Evolutionary conservation across 257 asterid genomes (phyloP), one percentile per base, ranked within the genome.

Genomic region (Solanum lignicaule): DNA sequence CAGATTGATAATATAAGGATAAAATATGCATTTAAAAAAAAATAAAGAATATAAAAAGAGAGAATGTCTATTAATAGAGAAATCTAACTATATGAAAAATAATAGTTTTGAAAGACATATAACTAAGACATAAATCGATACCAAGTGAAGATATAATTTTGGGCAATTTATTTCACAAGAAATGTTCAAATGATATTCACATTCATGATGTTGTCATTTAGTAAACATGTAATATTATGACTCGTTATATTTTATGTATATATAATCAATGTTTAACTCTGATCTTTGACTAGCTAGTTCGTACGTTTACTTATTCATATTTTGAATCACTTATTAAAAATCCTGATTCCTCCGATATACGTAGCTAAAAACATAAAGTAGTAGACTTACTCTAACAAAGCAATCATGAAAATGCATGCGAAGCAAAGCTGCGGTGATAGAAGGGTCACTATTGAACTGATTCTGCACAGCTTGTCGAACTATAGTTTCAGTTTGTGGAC

Each of bases 351-450:
- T 55, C 4, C 10, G 1, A 39, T 39, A 39, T 39, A 39, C 0
- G 4, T 39, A 9, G n/a, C 65, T 55, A 55, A 18, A 55, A 55
- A 18, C 9, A 18, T 55, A 55, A 55, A 1, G n/a, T 78, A 78
- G n/a, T 78, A 78, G n/a, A 43, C 85, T 88, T 92, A 94, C 98
- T 83, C 90, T 83, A 20, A 95, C 98, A 66, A 96, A 93, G 90
- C 99, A 96, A 88, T 96, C 98, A 31, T 96, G 99, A 32, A 96
- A 96, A 89, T 96, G 94, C 98, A 96, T 91, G 72, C 99, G 90
- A 78, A 96, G 98, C 92, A 96, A 89, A 10, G 98, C 98, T 16
- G 99, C 93, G 0, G 99, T 91, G 6, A 93, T 92, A 7, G 98
- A 93, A 68, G 87, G 94, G 86, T 95, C 99, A 8, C 33, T 38